Conservation (phyloP, 202 grass and related monocot genomes). For the Brachypodium distachyon region DNA sequence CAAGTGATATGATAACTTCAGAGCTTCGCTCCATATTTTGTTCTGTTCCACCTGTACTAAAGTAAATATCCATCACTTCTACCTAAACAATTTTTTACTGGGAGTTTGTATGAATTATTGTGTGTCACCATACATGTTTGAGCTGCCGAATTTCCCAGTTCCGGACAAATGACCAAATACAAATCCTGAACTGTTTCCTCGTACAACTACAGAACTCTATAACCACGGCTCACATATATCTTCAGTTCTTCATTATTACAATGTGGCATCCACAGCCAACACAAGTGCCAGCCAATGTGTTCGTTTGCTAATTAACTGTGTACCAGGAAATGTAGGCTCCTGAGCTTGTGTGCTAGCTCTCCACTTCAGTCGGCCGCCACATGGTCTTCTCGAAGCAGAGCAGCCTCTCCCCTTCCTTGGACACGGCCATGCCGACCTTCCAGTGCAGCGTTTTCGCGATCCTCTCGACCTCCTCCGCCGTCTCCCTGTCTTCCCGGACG, state of each 20-base stretch:
- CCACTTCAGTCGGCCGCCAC: constrained; percentile 66
- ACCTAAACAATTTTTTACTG: not conserved
- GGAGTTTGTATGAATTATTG: not conserved
- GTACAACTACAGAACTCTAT: not conserved
- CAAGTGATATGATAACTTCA: not conserved
- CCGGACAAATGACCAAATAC: not conserved
- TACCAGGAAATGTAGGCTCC: too few relatives aligned
- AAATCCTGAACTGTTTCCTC: not conserved
- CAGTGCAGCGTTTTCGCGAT: constrained; percentile 50
- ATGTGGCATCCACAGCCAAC: too few relatives aligned
- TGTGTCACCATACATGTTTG: not conserved
- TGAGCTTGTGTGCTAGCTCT: constrained; percentile 29
- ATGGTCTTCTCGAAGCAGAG: constrained; percentile 56
- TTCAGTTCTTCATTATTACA: not conserved
- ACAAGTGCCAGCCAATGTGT: not conserved
- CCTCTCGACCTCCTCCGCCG: constrained; percentile 41
- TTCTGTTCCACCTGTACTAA: not conserved
- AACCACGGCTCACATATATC: not conserved
- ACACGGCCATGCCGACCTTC: constrained; percentile 50
- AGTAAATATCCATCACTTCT: not conserved
- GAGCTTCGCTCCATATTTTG: not conserved
- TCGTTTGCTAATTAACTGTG: not conserved
- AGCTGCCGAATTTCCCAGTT: not conserved
- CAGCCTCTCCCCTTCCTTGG: constrained; percentile 45
- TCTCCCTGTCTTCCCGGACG: constrained; percentile 47